phyloP scores from a whole-genome alignment of 345 rosid species.

The Brassica nigra region DNA sequence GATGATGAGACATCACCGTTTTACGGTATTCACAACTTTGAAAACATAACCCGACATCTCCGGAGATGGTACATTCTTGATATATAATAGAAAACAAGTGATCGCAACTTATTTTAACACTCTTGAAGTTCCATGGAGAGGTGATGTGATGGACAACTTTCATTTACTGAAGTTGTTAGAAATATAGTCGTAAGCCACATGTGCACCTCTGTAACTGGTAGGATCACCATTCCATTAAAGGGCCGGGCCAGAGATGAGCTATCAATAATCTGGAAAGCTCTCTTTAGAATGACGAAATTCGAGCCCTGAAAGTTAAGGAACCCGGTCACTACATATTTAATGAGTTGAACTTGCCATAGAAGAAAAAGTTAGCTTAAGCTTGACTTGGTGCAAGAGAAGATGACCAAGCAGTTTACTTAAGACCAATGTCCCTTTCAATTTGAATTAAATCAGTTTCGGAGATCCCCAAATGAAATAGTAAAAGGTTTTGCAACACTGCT shows the following conservation, averaged over 20 bases:
- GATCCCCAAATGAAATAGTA: neutral
- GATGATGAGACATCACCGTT: neutral
- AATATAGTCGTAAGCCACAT: neutral
- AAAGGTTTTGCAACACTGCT: neutral
- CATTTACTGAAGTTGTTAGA: neutral
- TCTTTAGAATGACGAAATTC: neutral
- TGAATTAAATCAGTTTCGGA: neutral
- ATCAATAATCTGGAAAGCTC: neutral
- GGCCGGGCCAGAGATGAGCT: neutral
- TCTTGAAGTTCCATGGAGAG: neutral
- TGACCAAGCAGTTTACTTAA: neutral
- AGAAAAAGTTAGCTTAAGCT: neutral
- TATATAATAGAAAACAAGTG: neutral
- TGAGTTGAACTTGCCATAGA: neutral
- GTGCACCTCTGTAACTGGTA: neutral
- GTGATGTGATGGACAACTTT: neutral
- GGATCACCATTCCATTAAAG: neutral
- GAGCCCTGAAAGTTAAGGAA: neutral
- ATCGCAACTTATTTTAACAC: neutral
- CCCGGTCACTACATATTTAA: neutral
- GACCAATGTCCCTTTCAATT: neutral
- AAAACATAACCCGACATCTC: conserved; percentile 81
- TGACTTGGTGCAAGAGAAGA: neutral
- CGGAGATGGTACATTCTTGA: conserved; percentile 53
- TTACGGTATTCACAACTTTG: neutral